These are phyloP conservation scores for Yarrowia sp. DNA, from an alignment of 805 yeast species.

Conservation along the genomic window DNA sequence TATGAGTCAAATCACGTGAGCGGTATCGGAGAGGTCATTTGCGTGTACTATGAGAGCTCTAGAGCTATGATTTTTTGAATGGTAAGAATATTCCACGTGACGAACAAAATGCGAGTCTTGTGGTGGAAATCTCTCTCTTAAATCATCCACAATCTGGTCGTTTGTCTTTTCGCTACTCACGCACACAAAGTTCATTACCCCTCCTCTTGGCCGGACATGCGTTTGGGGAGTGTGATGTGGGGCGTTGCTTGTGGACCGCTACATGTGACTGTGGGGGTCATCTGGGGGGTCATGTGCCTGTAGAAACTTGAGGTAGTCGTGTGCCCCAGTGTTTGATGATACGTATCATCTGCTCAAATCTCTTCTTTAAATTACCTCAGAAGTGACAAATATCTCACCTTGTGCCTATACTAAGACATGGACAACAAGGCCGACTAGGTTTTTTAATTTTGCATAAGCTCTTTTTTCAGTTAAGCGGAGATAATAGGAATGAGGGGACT, in stretches of 20 bases:
- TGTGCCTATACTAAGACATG: neutral
- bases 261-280: neutral
- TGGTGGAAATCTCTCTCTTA: neutral
- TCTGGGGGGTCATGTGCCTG: neutral
- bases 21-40: neutral
- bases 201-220: conserved; percentile 3
- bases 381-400: conserved; percentile 7
- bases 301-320: neutral
- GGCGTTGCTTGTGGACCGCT: neutral
- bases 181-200: neutral
- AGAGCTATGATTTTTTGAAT: too few species aligned
- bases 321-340: neutral
- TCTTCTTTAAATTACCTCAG: conserved; percentile 1
- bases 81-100: neutral
- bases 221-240: conserved; percentile 3
- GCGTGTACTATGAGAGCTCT: too few species aligned
- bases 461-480: conserved; percentile 14
- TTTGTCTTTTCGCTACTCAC: neutral
- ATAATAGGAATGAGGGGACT: conserved; percentile 12
- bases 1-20: conserved; percentile 15
- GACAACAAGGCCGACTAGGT: neutral
- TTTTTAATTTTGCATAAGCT: conserved; percentile 15
- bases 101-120: neutral
- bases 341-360: neutral
- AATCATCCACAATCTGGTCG: too few species aligned